A percentile compares a stretch with the other conserved stretches of the same genome.
Conservation (phyloP, 202 grass and related monocot species). For the Musa balbisiana region DNA sequence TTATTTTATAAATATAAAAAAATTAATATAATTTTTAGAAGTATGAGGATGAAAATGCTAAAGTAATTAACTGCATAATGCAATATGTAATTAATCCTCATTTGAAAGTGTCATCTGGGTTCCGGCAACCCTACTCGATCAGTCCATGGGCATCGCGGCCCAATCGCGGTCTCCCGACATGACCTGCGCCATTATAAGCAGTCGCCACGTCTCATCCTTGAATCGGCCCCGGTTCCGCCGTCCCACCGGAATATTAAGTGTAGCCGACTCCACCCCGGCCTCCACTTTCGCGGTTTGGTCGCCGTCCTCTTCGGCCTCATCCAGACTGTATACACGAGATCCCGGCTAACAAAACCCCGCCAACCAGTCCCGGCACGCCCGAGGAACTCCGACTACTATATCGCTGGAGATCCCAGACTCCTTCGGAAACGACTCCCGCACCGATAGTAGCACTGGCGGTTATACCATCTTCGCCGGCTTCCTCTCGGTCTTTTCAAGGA, state of each 20-base stretch:
- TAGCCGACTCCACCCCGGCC: constrained; percentile 40
- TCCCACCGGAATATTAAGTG: no score
- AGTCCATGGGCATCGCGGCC: no score
- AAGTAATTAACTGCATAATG: no score
- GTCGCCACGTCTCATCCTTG: constrained; percentile 35
- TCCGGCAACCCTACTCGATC: no score
- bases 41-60: no score
- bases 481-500: constrained; percentile 64
- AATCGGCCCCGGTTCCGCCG: constrained; percentile 33
- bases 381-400: constrained; percentile 46
- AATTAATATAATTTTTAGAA: no score
- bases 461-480: constrained; percentile 86
- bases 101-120: no score
- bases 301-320: constrained; percentile 63
- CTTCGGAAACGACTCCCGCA: constrained; percentile 68
- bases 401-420: constrained; percentile 72
- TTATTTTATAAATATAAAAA: no score
- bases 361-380: constrained; percentile 66
- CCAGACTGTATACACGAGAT: constrained; percentile 35
- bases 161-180: no score
- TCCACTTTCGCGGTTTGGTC: constrained; percentile 65
- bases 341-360: constrained; percentile 73
- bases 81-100: no score
- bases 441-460: constrained; percentile 75
- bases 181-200: no score